These are phyloP conservation scores for Erysiphe pulchra DNA, from an alignment of 2,329 filamentous ascomycete species.

Conservation along the genomic window DNA sequence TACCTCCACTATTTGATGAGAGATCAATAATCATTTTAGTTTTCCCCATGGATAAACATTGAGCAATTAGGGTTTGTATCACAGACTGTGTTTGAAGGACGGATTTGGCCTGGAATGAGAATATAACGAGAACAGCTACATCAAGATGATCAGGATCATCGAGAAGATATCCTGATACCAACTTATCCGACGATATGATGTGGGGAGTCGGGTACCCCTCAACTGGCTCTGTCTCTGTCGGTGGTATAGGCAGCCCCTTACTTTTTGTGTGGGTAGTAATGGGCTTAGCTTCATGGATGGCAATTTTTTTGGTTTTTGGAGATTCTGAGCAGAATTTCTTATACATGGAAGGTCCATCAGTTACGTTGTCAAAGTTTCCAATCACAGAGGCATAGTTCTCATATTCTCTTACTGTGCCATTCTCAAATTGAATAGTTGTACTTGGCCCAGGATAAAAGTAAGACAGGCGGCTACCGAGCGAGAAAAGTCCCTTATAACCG, in stretches of 20 bases:
- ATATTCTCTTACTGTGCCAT: slow-evolving; percentile 13
- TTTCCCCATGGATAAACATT: slow-evolving; percentile 21
- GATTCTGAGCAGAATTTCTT: slow-evolving; percentile 6
- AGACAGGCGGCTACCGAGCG: slow-evolving; percentile 10
- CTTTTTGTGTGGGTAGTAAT: not conserved
- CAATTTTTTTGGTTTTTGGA: slow-evolving; percentile 6
- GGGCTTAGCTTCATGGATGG: slow-evolving; percentile 13
- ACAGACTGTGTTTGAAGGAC: slow-evolving; percentile 8
- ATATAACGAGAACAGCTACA: slow-evolving; percentile 9
- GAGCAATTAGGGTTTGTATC: slow-evolving; percentile 17
- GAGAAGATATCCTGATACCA: slow-evolving; percentile 10
- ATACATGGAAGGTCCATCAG: slow-evolving; percentile 8
- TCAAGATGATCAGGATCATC: slow-evolving; percentile 5
- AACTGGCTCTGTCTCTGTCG: slow-evolving; percentile 1
- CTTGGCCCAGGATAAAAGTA: slow-evolving; percentile 15
- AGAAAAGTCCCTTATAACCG: slow-evolving; percentile 14
- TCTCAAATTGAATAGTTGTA: slow-evolving; percentile 16
- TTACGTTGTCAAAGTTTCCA: slow-evolving; percentile 5
- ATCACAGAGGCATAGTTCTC: slow-evolving; percentile 15
- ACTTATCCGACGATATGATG: slow-evolving; percentile 6
- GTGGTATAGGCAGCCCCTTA: not conserved
- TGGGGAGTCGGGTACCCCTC: slow-evolving; percentile 8
- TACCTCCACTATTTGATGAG: slow-evolving; percentile 30
- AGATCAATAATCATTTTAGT: slow-evolving; percentile 37
- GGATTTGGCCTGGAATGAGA: slow-evolving; percentile 6